Base-by-base conservation (phyloP, 306 rosid species). In the Glycine tomentella region DNA sequence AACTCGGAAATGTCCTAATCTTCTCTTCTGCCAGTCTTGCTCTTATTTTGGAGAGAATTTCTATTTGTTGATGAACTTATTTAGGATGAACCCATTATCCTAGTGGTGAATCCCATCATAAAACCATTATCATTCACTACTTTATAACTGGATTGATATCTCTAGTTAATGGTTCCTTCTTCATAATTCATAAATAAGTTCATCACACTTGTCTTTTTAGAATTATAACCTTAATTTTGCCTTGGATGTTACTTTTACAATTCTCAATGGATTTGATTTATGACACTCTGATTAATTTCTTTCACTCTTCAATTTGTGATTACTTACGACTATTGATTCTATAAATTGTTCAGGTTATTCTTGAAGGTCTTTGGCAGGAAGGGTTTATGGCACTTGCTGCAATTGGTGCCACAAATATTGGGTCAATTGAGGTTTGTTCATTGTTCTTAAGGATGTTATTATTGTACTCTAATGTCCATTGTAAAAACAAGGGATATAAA, bases 311-410 rank as follows among this genome's bases (percentile, higher is more conserved):
- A 38, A 64, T 56, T 25, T 72, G 17, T 69, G 69, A 38, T 76
- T 70, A 8, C 61, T 44, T 17, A 55, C 44, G 17, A 66, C 73
- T 49, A n/a, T 57, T 25, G 50, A 34, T 36, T 50, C 58, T 75
- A 50, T 42, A 44, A 80, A 72, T 64, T 84, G 51, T 68, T 57
- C 88, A 95, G 97, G 97, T 95, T 85, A 89, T 95, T 80, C 97
- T 95, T 77, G 99, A 95, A 95, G 99, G 97, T 88, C 86, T 84
- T 10, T 95, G 99, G 97, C 79, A 74, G 81, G 91, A 90, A 89
- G 99, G 97, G 84, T 91, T 80, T 83, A 91, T 95, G 95, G 94
- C 99, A 9, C 90, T 92, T 82, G 97, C 97, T 72, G 97, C 97
- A 15, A 48, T 95, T 81, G 99, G 99, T 1, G 99, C 97, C 58